Evolutionary conservation across 352 stramenopile genomes (phyloP).

Genomic region (Pythium dissotocum): DNA sequence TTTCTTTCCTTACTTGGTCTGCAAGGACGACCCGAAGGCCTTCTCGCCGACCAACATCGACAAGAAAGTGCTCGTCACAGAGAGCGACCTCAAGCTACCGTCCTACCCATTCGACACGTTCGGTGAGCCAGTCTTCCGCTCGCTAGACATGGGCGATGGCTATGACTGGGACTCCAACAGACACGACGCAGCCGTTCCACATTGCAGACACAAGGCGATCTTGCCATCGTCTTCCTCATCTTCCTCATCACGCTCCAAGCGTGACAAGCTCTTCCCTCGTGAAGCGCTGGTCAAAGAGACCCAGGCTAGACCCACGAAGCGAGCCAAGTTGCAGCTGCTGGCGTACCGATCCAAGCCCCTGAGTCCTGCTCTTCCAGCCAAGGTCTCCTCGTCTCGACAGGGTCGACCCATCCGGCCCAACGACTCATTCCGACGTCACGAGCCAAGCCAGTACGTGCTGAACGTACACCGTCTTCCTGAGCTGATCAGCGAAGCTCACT

Average conservation of each 20-base stretch:
- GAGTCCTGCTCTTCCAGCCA: neutral
- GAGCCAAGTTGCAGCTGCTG: constrained; percentile 2
- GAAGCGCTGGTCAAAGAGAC: constrained; percentile 4
- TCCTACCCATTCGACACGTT: neutral
- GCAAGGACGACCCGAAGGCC: constrained; percentile 21
- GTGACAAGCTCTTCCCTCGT: constrained; percentile 32
- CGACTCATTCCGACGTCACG: neutral
- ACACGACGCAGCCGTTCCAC: neutral
- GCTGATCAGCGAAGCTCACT: neutral
- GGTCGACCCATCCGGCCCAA: neutral
- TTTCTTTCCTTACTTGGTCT: neutral
- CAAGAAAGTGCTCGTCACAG: constrained; percentile 52
- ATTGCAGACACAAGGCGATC: neutral
- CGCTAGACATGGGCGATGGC: neutral
- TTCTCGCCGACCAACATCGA: constrained; percentile 41
- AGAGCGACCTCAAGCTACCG: constrained; percentile 45
- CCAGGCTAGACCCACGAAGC: constrained; percentile 6
- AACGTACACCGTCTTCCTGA: neutral
- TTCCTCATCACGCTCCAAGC: constrained; percentile 7
- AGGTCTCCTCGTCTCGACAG: neutral
- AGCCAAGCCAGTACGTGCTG: neutral
- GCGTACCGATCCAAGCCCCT: neutral
- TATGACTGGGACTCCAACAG: constrained; percentile 10
- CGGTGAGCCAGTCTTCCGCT: constrained; percentile 9
- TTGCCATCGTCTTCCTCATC: neutral